A percentile compares a stretch with the other conserved stretches of the same genome.
Conservation (phyloP, 2,329 filamentous ascomycete genomes). For the Verticillium zaregamsianum region DNA sequence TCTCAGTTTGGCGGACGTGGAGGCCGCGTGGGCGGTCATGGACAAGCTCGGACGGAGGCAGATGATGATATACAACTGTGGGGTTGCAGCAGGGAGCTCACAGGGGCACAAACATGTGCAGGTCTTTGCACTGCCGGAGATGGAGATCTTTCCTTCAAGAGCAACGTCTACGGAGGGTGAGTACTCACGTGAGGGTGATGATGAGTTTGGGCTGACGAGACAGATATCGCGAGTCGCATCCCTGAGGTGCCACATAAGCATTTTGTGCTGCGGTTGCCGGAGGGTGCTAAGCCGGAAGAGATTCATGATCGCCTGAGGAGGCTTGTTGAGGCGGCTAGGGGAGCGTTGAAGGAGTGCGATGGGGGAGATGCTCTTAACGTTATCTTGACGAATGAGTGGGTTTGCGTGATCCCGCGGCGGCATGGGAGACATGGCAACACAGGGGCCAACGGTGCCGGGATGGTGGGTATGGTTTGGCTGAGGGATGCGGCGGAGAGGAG, state of each 20-base stretch:
- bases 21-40: conserved; percentile 31
- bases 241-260: not conserved
- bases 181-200: not conserved
- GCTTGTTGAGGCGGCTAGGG: not conserved
- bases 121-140: conserved; percentile 27
- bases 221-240: not conserved
- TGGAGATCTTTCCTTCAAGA: not conserved
- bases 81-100: conserved; percentile 34
- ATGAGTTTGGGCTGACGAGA: not conserved
- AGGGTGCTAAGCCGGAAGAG: not conserved
- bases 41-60: conserved; percentile 17
- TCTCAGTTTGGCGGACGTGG: conserved; percentile 29
- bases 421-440: not conserved
- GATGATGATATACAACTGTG: conserved; percentile 41
- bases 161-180: not conserved
- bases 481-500: not conserved
- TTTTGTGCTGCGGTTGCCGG: not conserved
- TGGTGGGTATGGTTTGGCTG: not conserved
- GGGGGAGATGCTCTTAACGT: not conserved
- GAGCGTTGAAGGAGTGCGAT: not conserved
- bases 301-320: not conserved
- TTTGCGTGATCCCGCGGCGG: not conserved
- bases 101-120: conserved; percentile 42
- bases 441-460: not conserved
- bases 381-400: not conserved